Percentiles rank a stretch among this genome's conserved stretches.
phyloP scores from a whole-genome alignment of 768 basidiomycete genomes.

The Boletus sp. region DNA sequence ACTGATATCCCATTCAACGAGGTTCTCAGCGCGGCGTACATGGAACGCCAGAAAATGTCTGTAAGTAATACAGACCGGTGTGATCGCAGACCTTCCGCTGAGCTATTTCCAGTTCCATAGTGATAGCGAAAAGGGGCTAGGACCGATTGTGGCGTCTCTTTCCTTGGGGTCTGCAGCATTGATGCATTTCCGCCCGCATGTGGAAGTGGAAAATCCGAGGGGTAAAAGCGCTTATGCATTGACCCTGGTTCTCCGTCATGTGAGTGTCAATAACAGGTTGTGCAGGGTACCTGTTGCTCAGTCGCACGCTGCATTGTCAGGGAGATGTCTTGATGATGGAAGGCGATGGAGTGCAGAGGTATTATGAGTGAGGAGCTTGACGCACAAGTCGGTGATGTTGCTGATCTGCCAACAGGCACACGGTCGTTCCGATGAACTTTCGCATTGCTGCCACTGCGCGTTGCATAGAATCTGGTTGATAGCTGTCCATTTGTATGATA shows the following conservation, averaged over 20 bases:
- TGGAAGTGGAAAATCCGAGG: constrained; percentile 34
- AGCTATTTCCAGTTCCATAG: constrained; percentile 62
- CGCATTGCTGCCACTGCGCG: constrained; percentile 80
- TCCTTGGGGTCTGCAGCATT: constrained; percentile 73
- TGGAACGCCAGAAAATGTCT: constrained; percentile 83
- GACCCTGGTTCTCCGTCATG: constrained; percentile 64
- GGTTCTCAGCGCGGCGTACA: constrained; percentile 77
- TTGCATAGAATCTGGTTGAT: constrained; percentile 43
- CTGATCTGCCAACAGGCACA: constrained; percentile 49
- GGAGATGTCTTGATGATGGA: constrained; percentile 81
- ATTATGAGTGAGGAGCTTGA: constrained; percentile 57
- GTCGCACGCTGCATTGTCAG: constrained; percentile 35
- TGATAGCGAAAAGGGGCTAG: constrained; percentile 71
- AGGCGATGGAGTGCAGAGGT: constrained; percentile 60
- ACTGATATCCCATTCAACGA: constrained; percentile 59
- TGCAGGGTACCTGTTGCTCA: constrained; percentile 5
- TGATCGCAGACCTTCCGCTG: background rate
- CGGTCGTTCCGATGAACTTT: constrained; percentile 70
- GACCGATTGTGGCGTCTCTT: constrained; percentile 68
- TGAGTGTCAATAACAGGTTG: constrained; percentile 28
- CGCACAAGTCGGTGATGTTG: constrained; percentile 1
- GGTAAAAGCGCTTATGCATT: constrained; percentile 36
- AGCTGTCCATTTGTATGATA: constrained; percentile 1
- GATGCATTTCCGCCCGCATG: constrained; percentile 70
- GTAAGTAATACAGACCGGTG: constrained; percentile 38